Evolutionary conservation across 495 filamentous ascomycete species (phyloP), one percentile per base, ranked within the genome.

Genomic region (Daldinia decipiens): DNA sequence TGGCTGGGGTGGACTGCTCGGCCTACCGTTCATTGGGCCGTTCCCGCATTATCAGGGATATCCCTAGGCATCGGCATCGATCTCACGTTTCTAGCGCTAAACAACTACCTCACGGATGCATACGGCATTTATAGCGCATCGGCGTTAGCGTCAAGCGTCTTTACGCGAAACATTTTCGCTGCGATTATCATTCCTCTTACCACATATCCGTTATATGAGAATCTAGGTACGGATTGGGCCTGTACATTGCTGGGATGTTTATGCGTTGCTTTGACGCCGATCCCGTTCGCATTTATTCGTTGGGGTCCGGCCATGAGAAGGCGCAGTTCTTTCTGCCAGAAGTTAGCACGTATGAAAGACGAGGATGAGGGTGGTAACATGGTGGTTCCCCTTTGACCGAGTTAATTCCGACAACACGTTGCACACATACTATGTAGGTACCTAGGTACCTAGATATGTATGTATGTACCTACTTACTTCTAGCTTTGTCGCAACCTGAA

Each of bases 101-200:
- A 90, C 17, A 92, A 90, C 68, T 93, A 92, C 56, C 79, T 92
- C 19, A 85, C 90, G 0, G 91, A 93, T 70, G 90, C 89, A 7
- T 93, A 93, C 75, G 84, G 82, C 36, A 85, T 90, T 55, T 92
- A 88, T 74, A 85, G 89, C 2, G 90, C 91, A 8, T 85, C 81
- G 38, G 91, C 90, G 0, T 77, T 91, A 59, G 90, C 91, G 0
- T 87, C 89, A 0, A 83, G 84, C 1, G 81, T 81, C 1, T 87
- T 84, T 45, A 77, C 84, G 15, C 78, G 91, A 2, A 85, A 81
- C 54, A 80, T 90, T 15, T 81, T 87, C 9, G 91, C 87, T 0
- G 88, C 89, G 0, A 72, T 85, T 1, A 77, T 89, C 17, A 47
- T 47, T 47, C 87, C 87, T 5, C 67, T 68, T 55, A 27, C 52